These are phyloP conservation scores for Tolypocladium nubicola DNA, from an alignment of 2,329 filamentous ascomycete genomes.

Conservation along the genomic window DNA sequence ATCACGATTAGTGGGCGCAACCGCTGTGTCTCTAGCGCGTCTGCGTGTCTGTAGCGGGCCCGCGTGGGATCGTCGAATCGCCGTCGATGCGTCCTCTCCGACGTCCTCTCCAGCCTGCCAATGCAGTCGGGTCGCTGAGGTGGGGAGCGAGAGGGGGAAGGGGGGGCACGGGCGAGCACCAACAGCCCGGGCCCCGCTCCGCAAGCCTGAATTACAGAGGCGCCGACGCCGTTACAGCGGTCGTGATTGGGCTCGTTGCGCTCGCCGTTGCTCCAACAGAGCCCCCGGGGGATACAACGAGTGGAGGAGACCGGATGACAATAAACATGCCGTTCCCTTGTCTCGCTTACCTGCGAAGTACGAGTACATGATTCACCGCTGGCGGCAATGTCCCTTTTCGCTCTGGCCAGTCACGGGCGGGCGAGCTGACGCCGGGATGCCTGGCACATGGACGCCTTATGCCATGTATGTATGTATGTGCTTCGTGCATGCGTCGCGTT, in stretches of 20 bases:
- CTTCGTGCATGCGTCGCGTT: conserved; percentile 1
- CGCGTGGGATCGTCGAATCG: not conserved
- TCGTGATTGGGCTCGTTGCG: not conserved
- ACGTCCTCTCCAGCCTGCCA: not conserved
- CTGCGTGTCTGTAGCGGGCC: conserved; percentile 8
- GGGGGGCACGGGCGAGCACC: no score
- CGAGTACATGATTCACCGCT: not conserved
- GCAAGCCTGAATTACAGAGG: not conserved
- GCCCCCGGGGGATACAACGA: not conserved
- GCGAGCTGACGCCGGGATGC: not conserved
- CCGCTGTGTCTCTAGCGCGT: conserved; percentile 14
- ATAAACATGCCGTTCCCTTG: not conserved
- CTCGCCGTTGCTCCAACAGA: not conserved
- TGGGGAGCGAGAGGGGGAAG: not conserved
- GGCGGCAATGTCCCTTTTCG: not conserved
- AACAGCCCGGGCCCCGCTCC: not conserved
- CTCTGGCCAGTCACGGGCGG: not conserved
- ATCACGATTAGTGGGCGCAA: conserved; percentile 13
- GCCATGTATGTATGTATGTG: conserved; percentile 1
- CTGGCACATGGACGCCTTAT: not conserved
- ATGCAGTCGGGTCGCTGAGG: not conserved
- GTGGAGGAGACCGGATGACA: not conserved
- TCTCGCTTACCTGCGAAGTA: not conserved
- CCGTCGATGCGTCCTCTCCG: not conserved
- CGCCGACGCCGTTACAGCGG: not conserved